A percentile compares a stretch with the other conserved stretches of the same genome.
Evolutionary conservation across 2,329 filamentous ascomycete genomes (phyloP).

Genomic region (Chalara sp.): DNA sequence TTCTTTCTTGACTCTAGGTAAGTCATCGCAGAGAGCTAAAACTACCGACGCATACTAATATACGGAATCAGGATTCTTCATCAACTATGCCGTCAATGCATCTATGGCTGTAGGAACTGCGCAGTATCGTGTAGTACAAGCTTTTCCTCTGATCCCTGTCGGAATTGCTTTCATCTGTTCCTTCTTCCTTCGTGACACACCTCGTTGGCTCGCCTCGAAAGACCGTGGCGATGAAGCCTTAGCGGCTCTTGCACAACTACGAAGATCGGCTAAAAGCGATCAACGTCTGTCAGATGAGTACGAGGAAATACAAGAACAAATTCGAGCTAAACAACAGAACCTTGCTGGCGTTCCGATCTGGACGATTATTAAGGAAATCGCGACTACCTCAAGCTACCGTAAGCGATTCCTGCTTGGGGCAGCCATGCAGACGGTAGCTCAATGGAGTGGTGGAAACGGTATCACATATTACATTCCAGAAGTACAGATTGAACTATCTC

Average conservation of each 20-base stretch:
- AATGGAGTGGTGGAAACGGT: constrained; percentile 52
- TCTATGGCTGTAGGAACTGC: constrained; percentile 37
- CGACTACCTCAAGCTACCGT: constrained; percentile 39
- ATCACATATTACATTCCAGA: constrained; percentile 50
- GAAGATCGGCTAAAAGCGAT: constrained; percentile 31
- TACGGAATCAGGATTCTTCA: constrained; percentile 41
- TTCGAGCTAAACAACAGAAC: constrained; percentile 31
- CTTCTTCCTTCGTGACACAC: constrained; percentile 44
- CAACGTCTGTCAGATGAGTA: constrained; percentile 35
- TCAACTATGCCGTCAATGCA: constrained; percentile 44
- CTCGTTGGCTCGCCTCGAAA: constrained; percentile 46
- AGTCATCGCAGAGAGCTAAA: constrained; percentile 11
- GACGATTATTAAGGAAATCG: constrained; percentile 40
- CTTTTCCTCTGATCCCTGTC: constrained; percentile 45
- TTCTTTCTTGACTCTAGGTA: constrained; percentile 40
- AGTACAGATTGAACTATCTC: constrained; percentile 1
- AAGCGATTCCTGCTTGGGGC: constrained; percentile 45
- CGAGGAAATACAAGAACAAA: constrained; percentile 35
- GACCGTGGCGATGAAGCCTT: constrained; percentile 39
- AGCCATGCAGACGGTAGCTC: constrained; percentile 46
- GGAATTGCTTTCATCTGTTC: constrained; percentile 42
- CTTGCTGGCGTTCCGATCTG: constrained; percentile 36
- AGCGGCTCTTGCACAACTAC: constrained; percentile 38
- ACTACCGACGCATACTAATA: not conserved
- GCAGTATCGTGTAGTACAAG: constrained; percentile 49